Evolutionary conservation across 2,329 filamentous ascomycete species (phyloP), one percentile per base, ranked within the genome.

Genomic region (Botrytis fabae): DNA sequence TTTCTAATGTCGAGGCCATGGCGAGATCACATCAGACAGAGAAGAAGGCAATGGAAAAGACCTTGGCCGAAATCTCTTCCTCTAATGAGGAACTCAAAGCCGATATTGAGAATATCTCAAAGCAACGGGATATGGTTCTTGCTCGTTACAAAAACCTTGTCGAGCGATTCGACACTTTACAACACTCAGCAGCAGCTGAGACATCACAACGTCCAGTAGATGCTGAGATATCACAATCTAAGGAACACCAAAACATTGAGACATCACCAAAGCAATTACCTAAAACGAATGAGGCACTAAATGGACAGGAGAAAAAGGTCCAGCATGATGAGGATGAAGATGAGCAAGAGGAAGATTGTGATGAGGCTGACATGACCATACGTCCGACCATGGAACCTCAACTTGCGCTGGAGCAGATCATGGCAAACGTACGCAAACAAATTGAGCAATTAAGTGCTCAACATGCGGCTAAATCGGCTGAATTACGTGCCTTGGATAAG

Each of bases 71-170:
- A 57, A 57, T 68, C 1, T 22, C 35, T 25, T 68, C 65, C 28
- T 32, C 38, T 22, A 68, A 68, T 28, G 65, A 68, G 20, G 65
- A 68, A 20, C 65, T 68, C 10, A 42, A 42, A 44, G 18, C 38
- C 18, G 48, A 68, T 32, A n/a, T 57, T 42, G 48, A 42, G 40
- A 68, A 68, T 10, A 68, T 68, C 25, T 40, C 48, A 68, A 68
- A 57, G 28, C 65, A 68, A 42, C 65, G 65, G 12, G 65, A 57
- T 42, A 42, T 68, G 65, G 65, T 68, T 57, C 65, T 68, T 42
- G 18, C 18, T 28, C 65, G 65, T 57, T 68, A 68, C 65, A 68
- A 68, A 12, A 68, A 57, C 18, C 48, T 68, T 16, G 65, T 68
- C 38, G 65, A 68, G 48, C 65, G 48, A 57, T 68, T 68, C 48